Percentiles rank a stretch among this genome's conserved stretches.
Evolutionary conservation across 163 green algal genomes (phyloP).

Genomic region (Prototheca stagnorum): DNA sequence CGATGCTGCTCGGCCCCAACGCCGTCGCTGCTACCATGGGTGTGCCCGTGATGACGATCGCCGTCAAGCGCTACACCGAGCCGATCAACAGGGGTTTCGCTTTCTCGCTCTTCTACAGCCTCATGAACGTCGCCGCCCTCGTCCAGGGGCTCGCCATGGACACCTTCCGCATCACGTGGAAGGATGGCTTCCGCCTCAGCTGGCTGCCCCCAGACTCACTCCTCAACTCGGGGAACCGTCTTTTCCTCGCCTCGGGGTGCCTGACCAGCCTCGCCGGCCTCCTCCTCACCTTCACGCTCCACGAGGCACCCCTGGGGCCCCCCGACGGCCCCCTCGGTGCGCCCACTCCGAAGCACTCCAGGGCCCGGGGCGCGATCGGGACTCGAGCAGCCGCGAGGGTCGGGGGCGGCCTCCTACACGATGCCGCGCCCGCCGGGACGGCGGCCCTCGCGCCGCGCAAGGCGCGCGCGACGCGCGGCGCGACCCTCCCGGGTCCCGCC

Average conservation of each 20-base stretch:
- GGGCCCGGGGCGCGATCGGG: no score
- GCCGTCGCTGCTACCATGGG: conserved; percentile 26
- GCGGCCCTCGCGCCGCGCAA: no score
- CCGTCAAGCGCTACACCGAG: conserved; percentile 13
- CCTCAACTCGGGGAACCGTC: conserved; percentile 23
- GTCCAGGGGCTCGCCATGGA: conserved; percentile 25
- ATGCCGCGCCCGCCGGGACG: not conserved
- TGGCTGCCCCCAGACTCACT: conserved; percentile 6
- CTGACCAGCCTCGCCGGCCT: not conserved
- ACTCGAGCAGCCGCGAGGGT: no score
- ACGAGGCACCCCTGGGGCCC: not conserved
- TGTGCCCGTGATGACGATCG: conserved; percentile 39
- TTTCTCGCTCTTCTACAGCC: conserved; percentile 40
- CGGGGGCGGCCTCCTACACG: conserved; percentile 9
- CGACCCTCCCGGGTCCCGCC: no score
- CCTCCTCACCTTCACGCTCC: not conserved
- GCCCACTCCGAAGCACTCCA: no score
- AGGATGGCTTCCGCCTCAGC: conserved; percentile 20
- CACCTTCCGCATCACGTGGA: conserved; percentile 23
- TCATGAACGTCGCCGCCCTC: conserved; percentile 43
- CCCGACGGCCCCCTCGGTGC: conserved; percentile 10
- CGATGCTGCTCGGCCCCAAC: conserved; percentile 27
- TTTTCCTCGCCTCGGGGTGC: conserved; percentile 17
- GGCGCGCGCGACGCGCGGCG: no score
- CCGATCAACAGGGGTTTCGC: conserved; percentile 25